Percentiles rank a stretch among this genome's conserved stretches.
Conservation (phyloP, 2,329 filamentous ascomycete genomes). For the Aspergillus terreus region DNA sequence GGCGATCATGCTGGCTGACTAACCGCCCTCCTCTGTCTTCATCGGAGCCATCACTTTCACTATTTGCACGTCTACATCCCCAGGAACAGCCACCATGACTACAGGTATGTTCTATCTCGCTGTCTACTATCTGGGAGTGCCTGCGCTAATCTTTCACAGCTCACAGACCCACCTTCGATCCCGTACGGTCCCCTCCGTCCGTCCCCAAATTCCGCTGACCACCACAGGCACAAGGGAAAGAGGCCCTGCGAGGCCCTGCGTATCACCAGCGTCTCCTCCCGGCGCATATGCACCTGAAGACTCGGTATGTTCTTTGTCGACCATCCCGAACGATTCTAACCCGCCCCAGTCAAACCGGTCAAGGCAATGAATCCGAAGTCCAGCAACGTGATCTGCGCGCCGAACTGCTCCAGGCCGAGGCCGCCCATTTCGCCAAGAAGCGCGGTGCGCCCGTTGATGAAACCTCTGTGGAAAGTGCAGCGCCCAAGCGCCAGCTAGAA, state of each 20-base stretch:
- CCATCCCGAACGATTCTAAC: conserved; percentile 7
- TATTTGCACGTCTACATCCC: background rate
- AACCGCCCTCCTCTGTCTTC: conserved; percentile 6
- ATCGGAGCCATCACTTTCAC: background rate
- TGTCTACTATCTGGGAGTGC: background rate
- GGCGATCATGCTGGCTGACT: background rate
- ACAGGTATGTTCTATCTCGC: conserved; percentile 30
- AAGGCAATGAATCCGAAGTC: conserved; percentile 75
- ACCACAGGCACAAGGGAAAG: conserved; percentile 79
- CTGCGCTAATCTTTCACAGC: conserved; percentile 43
- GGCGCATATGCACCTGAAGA: conserved; percentile 90
- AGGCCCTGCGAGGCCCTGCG: conserved; percentile 85
- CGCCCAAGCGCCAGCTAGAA: conserved; percentile 64
- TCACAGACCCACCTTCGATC: conserved; percentile 91
- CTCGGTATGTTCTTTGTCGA: conserved; percentile 51
- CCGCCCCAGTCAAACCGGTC: conserved; percentile 66
- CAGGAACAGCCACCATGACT: conserved; percentile 31
- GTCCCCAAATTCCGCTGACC: conserved; percentile 15
- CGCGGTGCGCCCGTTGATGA: conserved; percentile 59
- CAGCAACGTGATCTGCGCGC: conserved; percentile 75
- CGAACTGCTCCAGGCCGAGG: conserved; percentile 85
- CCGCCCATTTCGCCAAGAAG: conserved; percentile 81
- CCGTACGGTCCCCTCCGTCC: conserved; percentile 51
- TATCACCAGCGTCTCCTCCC: conserved; percentile 96
- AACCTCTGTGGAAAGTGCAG: conserved; percentile 31